Conservation (phyloP, 257 asterid species). For the Nicotiana knightiana region DNA sequence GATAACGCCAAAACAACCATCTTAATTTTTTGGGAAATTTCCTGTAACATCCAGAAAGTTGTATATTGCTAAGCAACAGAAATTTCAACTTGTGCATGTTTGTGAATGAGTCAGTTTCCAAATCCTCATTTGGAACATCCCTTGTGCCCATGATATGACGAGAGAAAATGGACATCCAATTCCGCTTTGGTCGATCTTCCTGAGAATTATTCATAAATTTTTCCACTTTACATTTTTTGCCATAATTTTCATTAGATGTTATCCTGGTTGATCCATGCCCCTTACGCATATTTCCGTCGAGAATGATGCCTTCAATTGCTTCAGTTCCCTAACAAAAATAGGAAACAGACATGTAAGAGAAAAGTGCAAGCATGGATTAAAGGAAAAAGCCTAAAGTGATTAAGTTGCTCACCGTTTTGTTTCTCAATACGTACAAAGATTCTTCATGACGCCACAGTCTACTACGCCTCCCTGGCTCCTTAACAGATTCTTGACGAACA, state of each 20-base stretch:
- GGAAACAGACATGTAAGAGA: not conserved
- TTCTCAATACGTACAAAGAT: not conserved
- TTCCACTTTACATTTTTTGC: not conserved
- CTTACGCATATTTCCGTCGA: not conserved
- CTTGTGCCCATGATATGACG: not conserved
- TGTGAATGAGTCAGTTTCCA: constrained; percentile 16
- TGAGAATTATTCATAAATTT: not conserved
- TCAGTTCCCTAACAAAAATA: constrained; percentile 8
- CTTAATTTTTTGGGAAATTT: constrained; percentile 18
- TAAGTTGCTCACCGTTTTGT: constrained; percentile 1
- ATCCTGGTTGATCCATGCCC: not conserved
- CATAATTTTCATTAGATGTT: not conserved
- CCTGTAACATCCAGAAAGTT: constrained; percentile 10
- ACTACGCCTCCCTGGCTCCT: constrained; percentile 13
- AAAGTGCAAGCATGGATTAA: not conserved
- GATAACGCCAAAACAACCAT: constrained; percentile 13
- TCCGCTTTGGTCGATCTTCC: not conserved
- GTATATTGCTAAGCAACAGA: constrained; percentile 10
- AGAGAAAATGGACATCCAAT: constrained; percentile 2
- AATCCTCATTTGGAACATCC: not conserved
- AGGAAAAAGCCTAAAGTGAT: not conserved
- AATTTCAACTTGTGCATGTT: constrained; percentile 11
- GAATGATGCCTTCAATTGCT: constrained; percentile 14
- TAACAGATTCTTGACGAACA: constrained; percentile 5
- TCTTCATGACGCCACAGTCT: constrained; percentile 6